A percentile compares a stretch with the other conserved stretches of the same genome.
Conservation (phyloP, 805 yeast genomes). For the Monosporozyma servazzii region DNA sequence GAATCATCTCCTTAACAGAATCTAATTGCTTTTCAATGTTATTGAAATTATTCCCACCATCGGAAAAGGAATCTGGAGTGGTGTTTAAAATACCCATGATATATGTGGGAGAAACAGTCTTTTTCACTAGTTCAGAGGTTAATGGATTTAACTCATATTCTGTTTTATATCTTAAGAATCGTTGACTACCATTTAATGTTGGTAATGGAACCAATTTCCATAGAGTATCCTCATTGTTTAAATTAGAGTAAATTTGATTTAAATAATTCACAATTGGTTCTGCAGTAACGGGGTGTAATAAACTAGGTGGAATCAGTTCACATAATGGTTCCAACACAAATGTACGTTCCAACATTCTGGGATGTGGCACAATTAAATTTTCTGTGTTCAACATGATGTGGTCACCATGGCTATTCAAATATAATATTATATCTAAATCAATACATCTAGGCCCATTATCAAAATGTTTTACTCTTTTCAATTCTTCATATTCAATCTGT, state of each 20-base stretch:
- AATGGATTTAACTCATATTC: constrained; percentile 37
- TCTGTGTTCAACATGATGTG: constrained; percentile 42
- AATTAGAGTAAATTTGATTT: constrained; percentile 37
- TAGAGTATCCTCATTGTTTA: constrained; percentile 45
- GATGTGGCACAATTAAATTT: constrained; percentile 73
- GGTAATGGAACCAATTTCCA: constrained; percentile 41
- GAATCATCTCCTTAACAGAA: constrained; percentile 41
- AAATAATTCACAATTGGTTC: constrained; percentile 69
- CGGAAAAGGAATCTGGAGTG: constrained; percentile 94
- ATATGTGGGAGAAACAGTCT: constrained; percentile 36
- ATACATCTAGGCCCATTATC: constrained; percentile 90
- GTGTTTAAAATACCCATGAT: constrained; percentile 84
- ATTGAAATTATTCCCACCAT: constrained; percentile 50
- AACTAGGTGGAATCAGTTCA: constrained; percentile 62
- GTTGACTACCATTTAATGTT: constrained; percentile 11
- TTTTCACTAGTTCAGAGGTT: constrained; percentile 23
- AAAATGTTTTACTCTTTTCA: constrained; percentile 63
- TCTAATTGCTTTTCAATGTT: constrained; percentile 35
- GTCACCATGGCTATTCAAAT: constrained; percentile 29
- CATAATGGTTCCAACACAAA: constrained; percentile 86
- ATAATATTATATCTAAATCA: constrained; percentile 80
- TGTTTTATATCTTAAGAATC: constrained; percentile 19
- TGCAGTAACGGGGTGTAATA: constrained; percentile 75
- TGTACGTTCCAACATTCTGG: constrained; percentile 76
- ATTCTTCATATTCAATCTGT: constrained; percentile 62